These are phyloP conservation scores for Clonostachys solani DNA, from an alignment of 2,329 filamentous ascomycete genomes.

Conservation along the genomic window DNA sequence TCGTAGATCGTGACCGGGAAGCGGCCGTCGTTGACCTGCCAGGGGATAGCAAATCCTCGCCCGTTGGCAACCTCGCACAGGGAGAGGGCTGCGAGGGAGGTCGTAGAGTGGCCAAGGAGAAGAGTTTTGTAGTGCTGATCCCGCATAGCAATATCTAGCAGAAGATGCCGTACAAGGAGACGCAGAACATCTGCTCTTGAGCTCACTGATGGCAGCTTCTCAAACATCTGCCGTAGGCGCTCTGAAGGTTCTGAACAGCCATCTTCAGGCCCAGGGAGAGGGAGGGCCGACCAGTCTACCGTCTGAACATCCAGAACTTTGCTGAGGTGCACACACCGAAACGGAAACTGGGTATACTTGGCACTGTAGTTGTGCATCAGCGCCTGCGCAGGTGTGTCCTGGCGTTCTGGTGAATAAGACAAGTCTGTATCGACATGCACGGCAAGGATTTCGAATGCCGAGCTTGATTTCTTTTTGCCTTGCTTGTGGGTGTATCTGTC, in stretches of 20 bases:
- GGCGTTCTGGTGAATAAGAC: too few species aligned
- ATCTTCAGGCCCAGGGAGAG: constrained; percentile 7
- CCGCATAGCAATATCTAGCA: constrained; percentile 58
- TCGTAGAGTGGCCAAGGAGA: constrained; percentile 83
- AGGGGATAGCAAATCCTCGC: constrained; percentile 77
- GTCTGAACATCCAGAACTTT: constrained; percentile 47
- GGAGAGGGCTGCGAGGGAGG: constrained; percentile 78
- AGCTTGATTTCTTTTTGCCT: constrained; percentile 66
- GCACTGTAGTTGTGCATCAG: constrained; percentile 50
- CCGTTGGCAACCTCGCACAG: constrained; percentile 89
- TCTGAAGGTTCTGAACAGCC: constrained; percentile 19
- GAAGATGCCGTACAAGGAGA: constrained; percentile 66
- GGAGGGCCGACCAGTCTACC: constrained; percentile 50
- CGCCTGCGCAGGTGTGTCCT: constrained; percentile 23
- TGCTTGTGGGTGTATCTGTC: constrained; percentile 39
- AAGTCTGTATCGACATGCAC: constrained; percentile 48
- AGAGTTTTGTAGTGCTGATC: constrained; percentile 61
- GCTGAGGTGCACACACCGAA: constrained; percentile 60
- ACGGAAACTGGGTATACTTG: constrained; percentile 62
- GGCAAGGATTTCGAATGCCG: constrained; percentile 63
- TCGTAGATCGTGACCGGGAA: constrained; percentile 25
- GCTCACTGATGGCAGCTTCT: constrained; percentile 65
- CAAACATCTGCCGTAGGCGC: constrained; percentile 50
- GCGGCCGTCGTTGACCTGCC: constrained; percentile 73
- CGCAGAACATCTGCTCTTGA: constrained; percentile 70